These are phyloP conservation scores for Amaranthus cruentus DNA, from an alignment of 148 eudicot genomes.

Conservation along the genomic window DNA sequence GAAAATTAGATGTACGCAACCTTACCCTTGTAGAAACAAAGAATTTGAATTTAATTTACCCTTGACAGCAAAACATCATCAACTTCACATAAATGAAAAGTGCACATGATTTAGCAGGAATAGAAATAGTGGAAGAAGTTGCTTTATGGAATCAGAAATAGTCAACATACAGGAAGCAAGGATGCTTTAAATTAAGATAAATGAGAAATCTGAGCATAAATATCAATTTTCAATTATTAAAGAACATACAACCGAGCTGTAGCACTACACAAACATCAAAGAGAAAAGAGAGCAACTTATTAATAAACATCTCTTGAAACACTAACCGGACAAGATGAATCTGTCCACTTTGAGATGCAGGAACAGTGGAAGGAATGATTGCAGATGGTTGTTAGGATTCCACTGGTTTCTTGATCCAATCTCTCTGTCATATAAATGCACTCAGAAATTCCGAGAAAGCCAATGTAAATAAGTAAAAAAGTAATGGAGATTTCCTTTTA, in stretches of 20 bases:
- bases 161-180: neutral
- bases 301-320: neutral
- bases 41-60: too few species aligned
- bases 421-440: constrained; percentile 52
- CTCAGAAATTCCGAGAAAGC: constrained; percentile 1
- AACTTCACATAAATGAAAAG: too few species aligned
- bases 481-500: neutral
- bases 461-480: neutral
- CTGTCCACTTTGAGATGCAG: constrained; percentile 95
- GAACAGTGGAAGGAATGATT: constrained; percentile 98
- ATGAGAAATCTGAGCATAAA: neutral
- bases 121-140: neutral
- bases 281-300: neutral
- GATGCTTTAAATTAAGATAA: neutral
- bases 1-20: too few species aligned
- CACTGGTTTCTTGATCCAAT: constrained; percentile 83
- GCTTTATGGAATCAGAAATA: neutral
- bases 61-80: too few species aligned
- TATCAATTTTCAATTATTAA: neutral
- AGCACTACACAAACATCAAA: neutral
- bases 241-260: neutral
- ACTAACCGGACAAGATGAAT: constrained; percentile 97
- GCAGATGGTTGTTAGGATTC: constrained; percentile 88
- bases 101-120: neutral
- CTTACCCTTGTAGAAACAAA: too few species aligned